Evolutionary conservation across 1,139 yeast species (phyloP).

Genomic region (Pichia terricola): DNA sequence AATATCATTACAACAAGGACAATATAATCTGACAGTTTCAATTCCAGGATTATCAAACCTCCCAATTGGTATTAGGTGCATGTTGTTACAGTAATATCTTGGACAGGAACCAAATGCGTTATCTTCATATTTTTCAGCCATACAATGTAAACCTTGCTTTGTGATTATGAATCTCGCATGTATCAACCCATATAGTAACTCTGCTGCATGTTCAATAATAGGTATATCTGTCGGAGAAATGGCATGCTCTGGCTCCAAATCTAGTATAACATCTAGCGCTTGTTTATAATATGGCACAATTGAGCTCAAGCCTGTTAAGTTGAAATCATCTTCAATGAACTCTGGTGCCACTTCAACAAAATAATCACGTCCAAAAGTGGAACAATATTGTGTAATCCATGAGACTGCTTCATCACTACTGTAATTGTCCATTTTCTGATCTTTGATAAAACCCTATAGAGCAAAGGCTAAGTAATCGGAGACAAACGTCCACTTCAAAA

Average conservation of each 20-base stretch:
- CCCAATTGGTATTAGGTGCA: conserved; percentile 88
- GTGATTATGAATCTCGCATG: conserved; percentile 89
- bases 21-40: conserved; percentile 83
- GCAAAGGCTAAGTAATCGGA: background rate
- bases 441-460: no score
- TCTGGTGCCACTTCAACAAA: conserved; percentile 90
- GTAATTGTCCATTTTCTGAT: conserved; percentile 21
- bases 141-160: conserved; percentile 80
- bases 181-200: conserved; percentile 80
- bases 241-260: conserved; percentile 65
- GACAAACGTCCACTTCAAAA: no score
- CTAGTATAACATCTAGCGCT: conserved; percentile 84
- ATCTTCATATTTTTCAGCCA: conserved; percentile 93
- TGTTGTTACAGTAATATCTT: conserved; percentile 82
- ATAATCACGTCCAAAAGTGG: conserved; percentile 83
- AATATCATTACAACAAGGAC: conserved; percentile 90
- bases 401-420: conserved; percentile 55
- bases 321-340: conserved; percentile 93
- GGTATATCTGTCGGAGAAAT: conserved; percentile 42
- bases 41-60: conserved; percentile 84
- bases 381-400: conserved; percentile 88
- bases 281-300: conserved; percentile 88
- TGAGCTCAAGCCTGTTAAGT: conserved; percentile 77
- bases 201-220: conserved; percentile 81
- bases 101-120: conserved; percentile 92